Base-by-base conservation (phyloP, 257 asterid genomes). In the Solanum boliviense region DNA sequence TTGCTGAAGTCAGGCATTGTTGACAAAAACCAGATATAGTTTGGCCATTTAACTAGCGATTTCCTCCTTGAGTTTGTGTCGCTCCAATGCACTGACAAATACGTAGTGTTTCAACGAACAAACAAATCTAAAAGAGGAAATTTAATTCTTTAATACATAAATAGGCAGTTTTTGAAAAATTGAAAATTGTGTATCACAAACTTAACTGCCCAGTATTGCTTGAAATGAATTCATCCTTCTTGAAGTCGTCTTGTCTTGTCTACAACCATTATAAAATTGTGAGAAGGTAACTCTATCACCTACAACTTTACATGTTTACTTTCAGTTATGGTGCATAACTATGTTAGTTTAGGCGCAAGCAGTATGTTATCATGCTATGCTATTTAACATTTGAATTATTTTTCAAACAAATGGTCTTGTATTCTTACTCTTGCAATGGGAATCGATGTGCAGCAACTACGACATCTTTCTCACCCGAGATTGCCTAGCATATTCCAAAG, bases 391-490 rank as follows among this genome's bases (percentile, higher is more conserved):
- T 23, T 23, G 25, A 75, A 23, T 27, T 31, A 18, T 7, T 44
- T 27, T 44, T 44, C 6, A 10, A 72, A 32, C 15, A n/a, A 16
- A 52, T 86, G n/a, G 5, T 4, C 2, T 31, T 72, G 7, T 20
- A 41, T 48, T 44, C 72, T 81, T 38, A 84, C 65, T 29, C 79
- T 82, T 48, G 52, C 35, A 38, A 72, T 71, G 76, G 41, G 58
- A 65, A 20, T 88, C n/a, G n/a, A 78, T 89, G 41, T 84, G 91
- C 94, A 94, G 98, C 95, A 94, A 94, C 91, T 94, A 94, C 84
- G 94, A 91, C 88, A 85, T 93, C 74, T 91, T 92, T 88, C 92
- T 93, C 21, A 94, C 98, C 73, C 91, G 98, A 89, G 98, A 94
- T 88, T 94, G 95, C 90, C 87, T 94, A 76, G 96, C 98, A 86